Percentiles rank a stretch among this genome's conserved stretches.
Evolutionary conservation across 2,329 filamentous ascomycete genomes (phyloP).

Genomic region (Cladorrhinum sp.): DNA sequence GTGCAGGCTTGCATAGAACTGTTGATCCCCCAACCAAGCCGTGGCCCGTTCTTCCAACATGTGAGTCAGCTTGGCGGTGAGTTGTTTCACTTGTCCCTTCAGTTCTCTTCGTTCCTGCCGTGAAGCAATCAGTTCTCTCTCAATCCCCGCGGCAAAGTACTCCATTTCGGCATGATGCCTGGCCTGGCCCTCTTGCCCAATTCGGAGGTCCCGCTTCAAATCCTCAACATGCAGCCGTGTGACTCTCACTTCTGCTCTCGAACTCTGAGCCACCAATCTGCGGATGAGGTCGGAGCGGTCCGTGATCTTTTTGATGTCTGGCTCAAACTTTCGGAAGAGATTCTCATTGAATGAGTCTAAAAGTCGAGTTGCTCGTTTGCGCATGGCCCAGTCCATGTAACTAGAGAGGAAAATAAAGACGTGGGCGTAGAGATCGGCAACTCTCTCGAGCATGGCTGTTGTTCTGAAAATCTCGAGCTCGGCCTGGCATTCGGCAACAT

Average conservation of each 20-base stretch:
- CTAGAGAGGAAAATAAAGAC: constrained; percentile 26
- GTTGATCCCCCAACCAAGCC: neutral
- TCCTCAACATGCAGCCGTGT: neutral
- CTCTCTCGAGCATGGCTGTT: constrained; percentile 13
- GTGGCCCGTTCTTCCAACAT: neutral
- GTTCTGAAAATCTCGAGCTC: constrained; percentile 19
- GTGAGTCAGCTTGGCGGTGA: neutral
- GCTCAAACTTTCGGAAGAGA: constrained; percentile 10
- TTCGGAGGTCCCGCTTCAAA: neutral
- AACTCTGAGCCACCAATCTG: constrained; percentile 12
- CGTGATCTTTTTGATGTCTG: constrained; percentile 20
- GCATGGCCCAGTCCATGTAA: constrained; percentile 27
- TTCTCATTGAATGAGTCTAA: constrained; percentile 26
- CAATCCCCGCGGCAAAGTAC: neutral
- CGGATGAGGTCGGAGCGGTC: constrained; percentile 10
- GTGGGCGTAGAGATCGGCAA: constrained; percentile 27
- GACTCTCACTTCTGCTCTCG: constrained; percentile 16
- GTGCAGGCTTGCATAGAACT: neutral
- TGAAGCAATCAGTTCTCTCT: neutral
- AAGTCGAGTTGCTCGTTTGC: constrained; percentile 15
- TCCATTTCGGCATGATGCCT: constrained; percentile 1
- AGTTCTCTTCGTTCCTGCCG: neutral
- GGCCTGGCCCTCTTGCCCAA: neutral
- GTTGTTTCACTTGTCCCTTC: neutral
- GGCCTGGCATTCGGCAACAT: constrained; percentile 15